phyloP scores from a whole-genome alignment of 257 asterid species.

The Fraxinus anomala region DNA sequence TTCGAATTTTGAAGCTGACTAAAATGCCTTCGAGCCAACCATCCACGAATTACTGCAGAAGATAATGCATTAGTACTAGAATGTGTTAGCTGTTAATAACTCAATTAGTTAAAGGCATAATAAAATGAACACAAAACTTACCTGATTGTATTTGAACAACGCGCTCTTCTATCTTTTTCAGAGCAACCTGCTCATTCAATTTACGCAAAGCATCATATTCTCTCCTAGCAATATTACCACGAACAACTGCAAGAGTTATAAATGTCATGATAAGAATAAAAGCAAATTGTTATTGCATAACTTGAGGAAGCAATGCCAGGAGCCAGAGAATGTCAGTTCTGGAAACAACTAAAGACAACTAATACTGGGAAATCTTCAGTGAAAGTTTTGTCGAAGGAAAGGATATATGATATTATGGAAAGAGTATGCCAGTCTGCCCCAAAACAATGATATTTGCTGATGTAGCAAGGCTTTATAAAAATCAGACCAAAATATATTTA shows the following conservation, averaged over 20 bases:
- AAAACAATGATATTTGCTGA: background rate
- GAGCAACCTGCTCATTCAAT: constrained; percentile 45
- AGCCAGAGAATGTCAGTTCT: background rate
- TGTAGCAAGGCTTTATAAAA: constrained; percentile 7
- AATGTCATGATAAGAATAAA: background rate
- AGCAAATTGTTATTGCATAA: constrained; percentile 5
- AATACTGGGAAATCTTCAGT: background rate
- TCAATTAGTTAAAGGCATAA: constrained; percentile 14
- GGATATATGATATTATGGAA: background rate
- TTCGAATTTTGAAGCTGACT: constrained; percentile 40
- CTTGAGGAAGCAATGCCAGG: background rate
- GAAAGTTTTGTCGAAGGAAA: constrained; percentile 5
- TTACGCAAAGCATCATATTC: constrained; percentile 38
- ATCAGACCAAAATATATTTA: background rate
- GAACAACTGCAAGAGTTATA: constrained; percentile 56
- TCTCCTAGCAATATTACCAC: constrained; percentile 84
- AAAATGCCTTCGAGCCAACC: constrained; percentile 65
- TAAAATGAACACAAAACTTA: constrained; percentile 28
- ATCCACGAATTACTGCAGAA: constrained; percentile 77
- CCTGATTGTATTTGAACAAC: constrained; percentile 84
- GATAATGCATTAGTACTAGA: background rate
- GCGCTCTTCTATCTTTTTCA: constrained; percentile 44
- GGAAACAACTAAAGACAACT: background rate
- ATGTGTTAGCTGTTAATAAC: constrained; percentile 1
- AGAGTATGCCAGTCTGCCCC: background rate